phyloP scores from a whole-genome alignment of 1,139 yeast species.

The Blastobotrys aristatus region DNA sequence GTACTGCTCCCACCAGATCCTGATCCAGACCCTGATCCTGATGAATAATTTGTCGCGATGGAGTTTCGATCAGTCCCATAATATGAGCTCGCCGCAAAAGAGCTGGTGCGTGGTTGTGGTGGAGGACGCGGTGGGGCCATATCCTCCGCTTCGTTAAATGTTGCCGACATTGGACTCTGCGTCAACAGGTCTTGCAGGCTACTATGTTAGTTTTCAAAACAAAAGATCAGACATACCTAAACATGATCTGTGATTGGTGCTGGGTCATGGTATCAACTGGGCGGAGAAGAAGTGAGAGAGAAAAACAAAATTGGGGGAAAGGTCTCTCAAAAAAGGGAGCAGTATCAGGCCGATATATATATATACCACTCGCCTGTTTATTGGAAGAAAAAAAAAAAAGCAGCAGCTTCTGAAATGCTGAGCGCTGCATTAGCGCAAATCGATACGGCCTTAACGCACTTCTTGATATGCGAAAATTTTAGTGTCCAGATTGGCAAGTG shows the following conservation, averaged over 20 bases:
- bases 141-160: slow-evolving; percentile 8
- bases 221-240: slow-evolving; percentile 9
- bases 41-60: not conserved
- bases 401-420: too few relatives aligned
- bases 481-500: not conserved
- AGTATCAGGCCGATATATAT: not conserved
- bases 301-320: too few relatives aligned
- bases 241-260: slow-evolving; percentile 9
- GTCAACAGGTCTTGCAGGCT: slow-evolving; percentile 15
- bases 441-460: not conserved
- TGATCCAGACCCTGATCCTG: not conserved
- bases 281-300: too few relatives aligned
- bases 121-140: not conserved
- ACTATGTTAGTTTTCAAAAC: not conserved
- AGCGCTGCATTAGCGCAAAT: too few relatives aligned
- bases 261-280: too few relatives aligned
- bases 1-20: not conserved
- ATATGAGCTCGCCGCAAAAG: not conserved
- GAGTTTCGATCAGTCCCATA: not conserved
- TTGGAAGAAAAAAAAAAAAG: too few relatives aligned
- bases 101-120: not conserved
- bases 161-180: slow-evolving; percentile 15
- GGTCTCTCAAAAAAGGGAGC: too few relatives aligned
- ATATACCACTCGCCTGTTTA: too few relatives aligned
- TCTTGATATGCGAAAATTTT: not conserved